Base-by-base conservation (phyloP, 192 early-diverging fungal genomes). In the Mortierella antarctica region DNA sequence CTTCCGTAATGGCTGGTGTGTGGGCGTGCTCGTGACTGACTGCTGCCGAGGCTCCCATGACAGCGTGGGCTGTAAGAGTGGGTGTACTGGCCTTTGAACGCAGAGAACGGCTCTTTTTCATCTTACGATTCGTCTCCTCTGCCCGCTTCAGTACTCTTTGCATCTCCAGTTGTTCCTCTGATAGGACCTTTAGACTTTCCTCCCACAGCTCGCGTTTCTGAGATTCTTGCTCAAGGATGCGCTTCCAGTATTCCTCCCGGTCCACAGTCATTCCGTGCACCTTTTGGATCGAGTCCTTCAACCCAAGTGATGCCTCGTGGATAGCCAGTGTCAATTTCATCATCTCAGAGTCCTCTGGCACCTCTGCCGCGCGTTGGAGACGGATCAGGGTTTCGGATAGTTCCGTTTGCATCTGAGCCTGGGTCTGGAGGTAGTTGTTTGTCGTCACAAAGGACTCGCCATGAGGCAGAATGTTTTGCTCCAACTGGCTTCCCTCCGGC, bases 381-480 rank as follows among this genome's bases (percentile, higher is more conserved):
- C 70, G 70, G 40, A 80, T 64, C 50, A 92, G 74, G 9, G 83
- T 84, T 2, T 88, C 86, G 7, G 89, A 69, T 67, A 91, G 67
- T 14, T 88, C 86, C 13, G 86, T 83, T 44, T 91, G 90, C 57
- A 91, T 84, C 60, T 88, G 84, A 31, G 90, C 71, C 73, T 92
- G 91, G 13, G 89, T 82, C 48, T 86, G 83, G 15, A 90, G 57
- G 39, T 89, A 88, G 39, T 88, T 83, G 8, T 89, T 68, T 39
- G 77, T 83, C 18, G 84, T 76, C 4, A 74, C 62, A 53, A 83
- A 83, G n/a, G 85, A 84, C 41, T 87, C 72, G 47, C 78, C 83
- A 62, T 88, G 83, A 2, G 87, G 76, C 20, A 85, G 57, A 15
- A 41, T 23, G 60, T 9, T 23, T 45, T 51, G 48, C 2, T 80